Percentiles rank a stretch among this genome's conserved stretches.
Conservation (phyloP, 148 eudicot species). For the Vaccinium darrowii region DNA sequence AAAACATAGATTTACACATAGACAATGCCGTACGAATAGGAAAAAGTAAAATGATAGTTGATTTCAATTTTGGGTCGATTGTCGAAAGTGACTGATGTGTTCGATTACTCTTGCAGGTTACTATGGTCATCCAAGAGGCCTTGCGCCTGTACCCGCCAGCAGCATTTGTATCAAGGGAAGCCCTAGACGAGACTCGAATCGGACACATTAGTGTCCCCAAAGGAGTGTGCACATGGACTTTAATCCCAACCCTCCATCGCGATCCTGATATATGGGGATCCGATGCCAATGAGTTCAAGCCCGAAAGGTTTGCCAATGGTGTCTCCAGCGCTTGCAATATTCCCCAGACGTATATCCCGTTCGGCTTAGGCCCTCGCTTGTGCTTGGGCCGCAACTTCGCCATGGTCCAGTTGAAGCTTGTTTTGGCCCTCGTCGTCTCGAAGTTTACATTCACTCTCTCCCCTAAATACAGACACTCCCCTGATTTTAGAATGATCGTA, state of each 20-base stretch:
- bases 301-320: constrained; percentile 69
- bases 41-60: not conserved
- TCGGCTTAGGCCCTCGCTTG: constrained; percentile 68
- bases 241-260: constrained; percentile 81
- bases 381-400: constrained; percentile 83
- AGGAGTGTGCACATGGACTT: constrained; percentile 79
- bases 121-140: constrained; percentile 85
- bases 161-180: constrained; percentile 85
- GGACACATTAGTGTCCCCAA: constrained; percentile 64
- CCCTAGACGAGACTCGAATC: constrained; percentile 57
- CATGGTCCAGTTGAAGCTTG: constrained; percentile 60
- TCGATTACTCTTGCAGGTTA: constrained; percentile 34
- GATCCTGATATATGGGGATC: constrained; percentile 69
- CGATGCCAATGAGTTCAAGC: constrained; percentile 67
- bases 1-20: not conserved
- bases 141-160: constrained; percentile 79
- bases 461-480: constrained; percentile 64
- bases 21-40: not conserved
- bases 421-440: constrained; percentile 48
- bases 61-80: not conserved
- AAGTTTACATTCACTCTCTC: constrained; percentile 63
- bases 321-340: constrained; percentile 63
- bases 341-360: constrained; percentile 77
- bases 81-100: not conserved
- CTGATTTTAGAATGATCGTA: constrained; percentile 76